A percentile compares a stretch with the other conserved stretches of the same genome.
These are phyloP conservation scores for Nematocida parisii DNA, from an alignment of 371 early-diverging fungal genomes.

Conservation along the genomic window DNA sequence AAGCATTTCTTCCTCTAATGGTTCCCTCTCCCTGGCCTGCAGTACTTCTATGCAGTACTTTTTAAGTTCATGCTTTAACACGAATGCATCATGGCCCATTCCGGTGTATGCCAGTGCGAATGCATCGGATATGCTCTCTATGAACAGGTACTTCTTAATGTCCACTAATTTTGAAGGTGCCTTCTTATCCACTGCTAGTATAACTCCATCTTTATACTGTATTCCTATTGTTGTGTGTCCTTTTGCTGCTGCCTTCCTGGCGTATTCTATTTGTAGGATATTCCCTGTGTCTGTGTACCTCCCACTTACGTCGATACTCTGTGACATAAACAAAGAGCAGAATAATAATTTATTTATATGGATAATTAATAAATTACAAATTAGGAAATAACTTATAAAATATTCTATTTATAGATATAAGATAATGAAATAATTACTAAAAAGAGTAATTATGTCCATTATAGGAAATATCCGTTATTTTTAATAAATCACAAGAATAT, in stretches of 20 bases:
- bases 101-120: slow-evolving; percentile 95
- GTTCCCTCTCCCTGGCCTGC: slow-evolving; percentile 24
- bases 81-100: slow-evolving; percentile 76
- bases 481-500: too few relatives aligned
- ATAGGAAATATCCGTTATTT: too few relatives aligned
- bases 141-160: slow-evolving; percentile 79
- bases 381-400: too few relatives aligned
- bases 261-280: slow-evolving; percentile 96
- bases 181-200: slow-evolving; percentile 94
- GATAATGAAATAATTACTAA: too few relatives aligned
- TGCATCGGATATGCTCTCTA: slow-evolving; percentile 80
- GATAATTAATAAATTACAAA: neutral
- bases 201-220: slow-evolving; percentile 90
- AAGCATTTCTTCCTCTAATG: slow-evolving; percentile 48
- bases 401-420: too few relatives aligned
- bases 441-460: too few relatives aligned
- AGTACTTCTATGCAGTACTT: neutral
- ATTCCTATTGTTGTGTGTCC: slow-evolving; percentile 93
- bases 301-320: slow-evolving; percentile 54
- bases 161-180: slow-evolving; percentile 83
- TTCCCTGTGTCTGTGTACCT: slow-evolving; percentile 99
- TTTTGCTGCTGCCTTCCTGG: slow-evolving; percentile 84
- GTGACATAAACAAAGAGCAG: slow-evolving; percentile 49
- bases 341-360: slow-evolving; percentile 26
- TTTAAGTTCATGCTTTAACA: slow-evolving; percentile 29